Base-by-base conservation (phyloP, 768 basidiomycete genomes). In the Kwoniella pini region DNA sequence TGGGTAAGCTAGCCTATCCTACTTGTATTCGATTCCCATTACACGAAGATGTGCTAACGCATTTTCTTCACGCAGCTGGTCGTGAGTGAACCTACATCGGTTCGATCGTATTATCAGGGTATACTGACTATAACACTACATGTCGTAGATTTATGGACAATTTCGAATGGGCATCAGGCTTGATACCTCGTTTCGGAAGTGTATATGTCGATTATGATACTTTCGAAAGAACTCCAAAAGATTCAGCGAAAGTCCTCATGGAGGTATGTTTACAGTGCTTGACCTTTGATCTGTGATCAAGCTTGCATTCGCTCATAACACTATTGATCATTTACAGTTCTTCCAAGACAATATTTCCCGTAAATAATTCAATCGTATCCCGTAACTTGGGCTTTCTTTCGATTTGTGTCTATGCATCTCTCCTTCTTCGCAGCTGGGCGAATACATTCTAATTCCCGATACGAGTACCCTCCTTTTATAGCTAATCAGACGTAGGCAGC, bases 161-260 rank as follows among this genome's bases (percentile, higher is more conserved):
- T 54, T 72, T 68, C 53, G 71, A 72, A 48, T 72, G 71, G 71
- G 61, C 64, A n/a, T 68, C 65, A 1, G 71, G 71, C 4, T 42
- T 70, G 1, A 48, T 46, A 10, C 71, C 71, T 11, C 60, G 71
- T n/a, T 73, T 73, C 42, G 71, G 71, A 12, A 63, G 63, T 46
- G 69, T 70, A 9, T 58, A 73, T 39, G 57, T 63, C 36, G 60
- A 77, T 54, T 68, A 68, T 33, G 62, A 70, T 13, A 73, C 70
- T 10, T 69, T 66, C 40, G 67, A 72, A 61, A 60, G 76, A 39
- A 68, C 64, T 6, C 71, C 70, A 4, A 77, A 77, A 57, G 69
- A 75, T 24, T 73, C 73, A 13, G 70, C 68, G 22, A 46, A 52
- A 7, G 55, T 48, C 38, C 15, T 76, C 21, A 55, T 54, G 45